phyloP scores from a whole-genome alignment of 2,329 filamentous ascomycete species.

The Chaetomiaceae sp. region DNA sequence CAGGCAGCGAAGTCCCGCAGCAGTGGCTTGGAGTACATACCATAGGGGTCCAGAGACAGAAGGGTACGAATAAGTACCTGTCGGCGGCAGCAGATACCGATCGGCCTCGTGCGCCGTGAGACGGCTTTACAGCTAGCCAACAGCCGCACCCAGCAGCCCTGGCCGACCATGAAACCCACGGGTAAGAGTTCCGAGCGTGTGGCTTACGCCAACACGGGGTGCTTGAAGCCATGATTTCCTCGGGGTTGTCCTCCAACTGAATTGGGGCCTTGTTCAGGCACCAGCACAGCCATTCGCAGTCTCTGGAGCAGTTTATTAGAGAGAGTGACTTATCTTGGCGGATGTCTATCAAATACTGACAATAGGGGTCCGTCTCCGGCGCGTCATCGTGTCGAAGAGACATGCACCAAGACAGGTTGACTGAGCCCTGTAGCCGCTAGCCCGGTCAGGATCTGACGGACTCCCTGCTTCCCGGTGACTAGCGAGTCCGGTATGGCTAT shows the following conservation, averaged over 20 bases:
- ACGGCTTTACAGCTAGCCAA: neutral
- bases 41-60: conserved; percentile 4
- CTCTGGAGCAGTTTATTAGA: neutral
- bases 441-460: neutral
- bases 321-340: neutral
- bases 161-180: neutral
- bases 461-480: neutral
- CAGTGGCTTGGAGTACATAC: neutral
- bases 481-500: neutral
- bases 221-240: no score
- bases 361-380: neutral
- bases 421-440: neutral
- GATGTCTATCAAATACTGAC: conserved; percentile 6
- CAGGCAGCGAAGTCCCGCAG: neutral
- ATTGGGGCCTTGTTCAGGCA: no score
- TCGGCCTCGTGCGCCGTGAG: conserved; percentile 7
- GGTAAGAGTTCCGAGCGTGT: neutral
- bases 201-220: conserved; percentile 1
- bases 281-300: neutral
- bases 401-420: neutral
- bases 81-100: conserved; percentile 15
- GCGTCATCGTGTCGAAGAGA: neutral
- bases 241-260: no score
- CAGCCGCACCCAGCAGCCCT: neutral
- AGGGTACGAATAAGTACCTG: conserved; percentile 21